A percentile compares a stretch with the other conserved stretches of the same genome.
These are phyloP conservation scores for Ophiostoma himal-ulmi DNA, from an alignment of 2,329 filamentous ascomycete species.

Conservation along the genomic window DNA sequence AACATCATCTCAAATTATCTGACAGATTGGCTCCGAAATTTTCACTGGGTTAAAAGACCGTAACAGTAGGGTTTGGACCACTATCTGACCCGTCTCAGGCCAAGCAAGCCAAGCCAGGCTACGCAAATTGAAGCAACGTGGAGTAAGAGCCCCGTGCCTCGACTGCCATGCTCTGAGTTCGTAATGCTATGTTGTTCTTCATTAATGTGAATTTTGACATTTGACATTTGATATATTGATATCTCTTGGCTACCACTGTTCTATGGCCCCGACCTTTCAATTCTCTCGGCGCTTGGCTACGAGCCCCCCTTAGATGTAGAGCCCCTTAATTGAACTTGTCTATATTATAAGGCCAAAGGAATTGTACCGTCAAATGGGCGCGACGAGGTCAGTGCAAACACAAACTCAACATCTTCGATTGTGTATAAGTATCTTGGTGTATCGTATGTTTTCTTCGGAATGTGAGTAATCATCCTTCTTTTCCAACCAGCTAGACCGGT, in stretches of 20 bases:
- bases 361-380: too few relatives aligned
- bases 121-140: slow-evolving; percentile 14
- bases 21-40: background rate
- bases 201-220: background rate
- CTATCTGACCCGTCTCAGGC: background rate
- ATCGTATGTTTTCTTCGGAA: background rate
- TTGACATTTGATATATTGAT: background rate
- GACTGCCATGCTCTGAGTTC: background rate
- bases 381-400: too few relatives aligned
- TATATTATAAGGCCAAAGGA: background rate
- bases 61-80: background rate
- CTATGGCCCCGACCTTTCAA: slow-evolving; percentile 1
- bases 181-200: background rate
- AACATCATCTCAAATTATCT: background rate
- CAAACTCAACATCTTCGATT: background rate
- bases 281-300: slow-evolving; percentile 13
- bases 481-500: background rate
- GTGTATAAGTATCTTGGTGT: background rate
- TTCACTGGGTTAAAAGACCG: background rate
- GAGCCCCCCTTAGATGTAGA: background rate
- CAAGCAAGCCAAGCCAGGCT: slow-evolving; percentile 13
- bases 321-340: slow-evolving; percentile 8
- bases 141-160: slow-evolving; percentile 13
- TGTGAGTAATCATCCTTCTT: background rate
- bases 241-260: slow-evolving; percentile 11